phyloP scores from a whole-genome alignment of 208 protist species.

The Leptomonas seymouri region DNA sequence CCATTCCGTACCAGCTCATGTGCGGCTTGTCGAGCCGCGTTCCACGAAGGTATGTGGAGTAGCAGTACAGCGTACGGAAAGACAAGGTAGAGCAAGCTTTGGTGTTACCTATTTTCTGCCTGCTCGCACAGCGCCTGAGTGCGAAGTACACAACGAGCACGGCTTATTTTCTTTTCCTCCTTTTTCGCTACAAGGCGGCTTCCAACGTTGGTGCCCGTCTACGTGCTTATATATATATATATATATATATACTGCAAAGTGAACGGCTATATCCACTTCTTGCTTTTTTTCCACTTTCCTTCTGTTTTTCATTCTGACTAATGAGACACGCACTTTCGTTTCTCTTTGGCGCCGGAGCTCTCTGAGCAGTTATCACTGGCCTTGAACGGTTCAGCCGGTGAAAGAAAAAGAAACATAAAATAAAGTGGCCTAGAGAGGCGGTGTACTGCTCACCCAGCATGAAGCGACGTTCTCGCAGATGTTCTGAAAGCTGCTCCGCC shows the following conservation, averaged over 20 bases:
- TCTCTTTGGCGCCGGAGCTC: not conserved
- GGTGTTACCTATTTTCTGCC: not conserved
- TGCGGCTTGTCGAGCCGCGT: slow-evolving; percentile 47
- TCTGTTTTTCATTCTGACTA: slow-evolving; percentile 7
- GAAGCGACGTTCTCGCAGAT: no score
- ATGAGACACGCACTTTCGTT: not conserved
- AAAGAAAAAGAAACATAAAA: not conserved
- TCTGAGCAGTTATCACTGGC: slow-evolving; percentile 1
- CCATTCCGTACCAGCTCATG: slow-evolving; percentile 62
- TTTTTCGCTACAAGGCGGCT: not conserved
- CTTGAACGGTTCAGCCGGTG: not conserved
- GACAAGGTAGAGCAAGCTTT: not conserved
- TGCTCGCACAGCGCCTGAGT: not conserved
- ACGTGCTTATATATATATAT: not conserved
- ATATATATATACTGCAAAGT: not conserved
- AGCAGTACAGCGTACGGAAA: not conserved
- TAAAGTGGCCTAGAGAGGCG: not conserved
- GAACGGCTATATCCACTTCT: not conserved
- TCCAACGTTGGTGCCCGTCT: not conserved
- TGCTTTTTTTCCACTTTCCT: slow-evolving; percentile 10
- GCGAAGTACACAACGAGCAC: not conserved
- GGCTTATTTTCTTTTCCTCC: not conserved
- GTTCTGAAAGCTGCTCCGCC: no score
- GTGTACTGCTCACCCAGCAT: no score
- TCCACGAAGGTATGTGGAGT: slow-evolving; percentile 41